These are phyloP conservation scores for Cyathus striatus DNA, from an alignment of 768 basidiomycete genomes.

Conservation along the genomic window DNA sequence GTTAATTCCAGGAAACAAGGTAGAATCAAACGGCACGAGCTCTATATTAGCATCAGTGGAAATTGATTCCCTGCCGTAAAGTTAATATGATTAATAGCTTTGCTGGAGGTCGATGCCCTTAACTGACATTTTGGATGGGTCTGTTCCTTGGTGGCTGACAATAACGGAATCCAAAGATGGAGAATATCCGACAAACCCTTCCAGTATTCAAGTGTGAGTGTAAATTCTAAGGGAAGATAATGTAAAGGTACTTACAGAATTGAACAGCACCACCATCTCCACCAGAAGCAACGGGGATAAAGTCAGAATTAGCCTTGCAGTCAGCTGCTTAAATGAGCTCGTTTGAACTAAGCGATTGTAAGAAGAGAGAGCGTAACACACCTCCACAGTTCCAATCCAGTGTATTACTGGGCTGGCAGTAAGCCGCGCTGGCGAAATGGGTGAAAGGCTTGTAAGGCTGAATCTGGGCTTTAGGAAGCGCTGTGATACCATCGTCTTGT, in stretches of 20 bases:
- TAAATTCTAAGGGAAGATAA: too few relatives aligned
- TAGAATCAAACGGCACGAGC: slow-evolving; percentile 22
- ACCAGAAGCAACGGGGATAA: slow-evolving; percentile 38
- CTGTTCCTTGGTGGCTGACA: slow-evolving; percentile 11
- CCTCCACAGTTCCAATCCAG: slow-evolving; percentile 47
- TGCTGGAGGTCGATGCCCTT: not conserved
- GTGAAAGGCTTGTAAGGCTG: slow-evolving; percentile 38
- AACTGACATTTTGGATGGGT: slow-evolving; percentile 8
- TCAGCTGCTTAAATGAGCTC: slow-evolving; percentile 25
- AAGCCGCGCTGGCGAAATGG: slow-evolving; percentile 41
- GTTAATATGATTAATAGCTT: not conserved
- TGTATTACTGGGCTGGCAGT: slow-evolving; percentile 37
- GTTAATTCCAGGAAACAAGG: slow-evolving; percentile 46
- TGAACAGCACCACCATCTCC: slow-evolving; percentile 30
- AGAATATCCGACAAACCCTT: slow-evolving; percentile 21
- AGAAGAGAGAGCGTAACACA: too few relatives aligned
- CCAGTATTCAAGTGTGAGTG: too few relatives aligned
- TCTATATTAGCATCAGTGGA: slow-evolving; percentile 38
- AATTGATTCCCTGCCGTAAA: slow-evolving; percentile 13
- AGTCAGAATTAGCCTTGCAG: slow-evolving; percentile 34
- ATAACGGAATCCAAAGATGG: slow-evolving; percentile 14
- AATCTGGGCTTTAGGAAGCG: slow-evolving; percentile 33
- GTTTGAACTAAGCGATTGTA: too few relatives aligned
- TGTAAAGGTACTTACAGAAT: too few relatives aligned
- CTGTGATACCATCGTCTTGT: too few relatives aligned